These are phyloP conservation scores for Scedosporium dehoogii DNA, from an alignment of 2,329 filamentous ascomycete species.

Conservation along the genomic window DNA sequence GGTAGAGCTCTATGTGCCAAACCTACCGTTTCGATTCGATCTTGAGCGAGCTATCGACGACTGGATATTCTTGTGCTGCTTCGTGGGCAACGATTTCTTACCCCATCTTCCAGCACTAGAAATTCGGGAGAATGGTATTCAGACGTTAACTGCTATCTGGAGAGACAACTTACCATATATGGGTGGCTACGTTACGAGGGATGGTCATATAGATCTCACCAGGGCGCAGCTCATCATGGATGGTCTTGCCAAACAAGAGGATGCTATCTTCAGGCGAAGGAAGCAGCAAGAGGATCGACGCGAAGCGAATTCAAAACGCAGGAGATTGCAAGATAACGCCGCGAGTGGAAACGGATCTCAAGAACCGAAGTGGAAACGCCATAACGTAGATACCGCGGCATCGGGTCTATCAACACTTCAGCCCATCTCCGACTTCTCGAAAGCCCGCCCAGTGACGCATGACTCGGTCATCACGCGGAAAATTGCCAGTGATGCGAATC, in stretches of 20 bases:
- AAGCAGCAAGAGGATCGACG: conserved; percentile 78
- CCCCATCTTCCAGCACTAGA: conserved; percentile 95
- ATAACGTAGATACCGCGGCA: conserved; percentile 11
- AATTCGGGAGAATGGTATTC: conserved; percentile 94
- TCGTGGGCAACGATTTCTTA: conserved; percentile 96
- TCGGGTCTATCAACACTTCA: conserved; percentile 14
- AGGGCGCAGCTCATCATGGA: conserved; percentile 80
- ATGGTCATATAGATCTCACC: conserved; percentile 81
- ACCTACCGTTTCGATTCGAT: conserved; percentile 80
- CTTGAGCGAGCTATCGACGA: conserved; percentile 91
- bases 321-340: conserved; percentile 58
- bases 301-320: conserved; percentile 68
- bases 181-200: conserved; percentile 93
- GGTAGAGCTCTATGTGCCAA: conserved; percentile 75
- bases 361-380: conserved; percentile 8
- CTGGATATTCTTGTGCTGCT: conserved; percentile 99
- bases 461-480: conserved; percentile 77
- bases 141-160: conserved; percentile 95
- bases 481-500: conserved; percentile 56
- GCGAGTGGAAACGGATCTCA: conserved; percentile 14
- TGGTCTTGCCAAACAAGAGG: conserved; percentile 85
- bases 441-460: conserved; percentile 59
- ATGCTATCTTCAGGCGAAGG: conserved; percentile 81
- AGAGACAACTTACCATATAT: conserved; percentile 81
- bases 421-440: conserved; percentile 39